These are phyloP conservation scores for Globisporangium rhizosaccharum DNA, from an alignment of 352 stramenopile species.

Conservation along the genomic window DNA sequence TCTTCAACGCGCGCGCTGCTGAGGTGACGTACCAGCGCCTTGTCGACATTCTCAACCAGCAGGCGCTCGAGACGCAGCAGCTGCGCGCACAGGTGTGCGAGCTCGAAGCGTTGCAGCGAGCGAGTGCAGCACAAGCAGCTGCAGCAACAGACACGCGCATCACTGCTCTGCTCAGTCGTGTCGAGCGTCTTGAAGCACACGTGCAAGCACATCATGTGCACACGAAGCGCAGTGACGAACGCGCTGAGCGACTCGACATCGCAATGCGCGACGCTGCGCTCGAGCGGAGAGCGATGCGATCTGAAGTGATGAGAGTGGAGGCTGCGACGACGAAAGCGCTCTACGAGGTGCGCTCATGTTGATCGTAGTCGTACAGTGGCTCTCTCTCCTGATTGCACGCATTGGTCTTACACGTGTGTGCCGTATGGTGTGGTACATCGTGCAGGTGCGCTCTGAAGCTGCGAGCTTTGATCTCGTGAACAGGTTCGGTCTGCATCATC, in stretches of 20 bases:
- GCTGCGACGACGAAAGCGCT: conserved; percentile 16
- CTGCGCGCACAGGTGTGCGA: neutral
- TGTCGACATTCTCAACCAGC: conserved; percentile 57
- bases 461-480: conserved; percentile 28
- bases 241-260: conserved; percentile 13
- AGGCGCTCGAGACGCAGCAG: conserved; percentile 16
- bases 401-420: neutral
- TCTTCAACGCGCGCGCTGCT: conserved; percentile 50
- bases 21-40: conserved; percentile 49
- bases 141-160: neutral
- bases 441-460: conserved; percentile 24
- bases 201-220: neutral
- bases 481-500: conserved; percentile 7
- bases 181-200: conserved; percentile 10
- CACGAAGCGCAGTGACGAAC: neutral
- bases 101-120: conserved; percentile 6
- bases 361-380: neutral
- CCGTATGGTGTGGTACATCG: neutral
- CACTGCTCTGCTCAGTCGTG: neutral
- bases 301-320: conserved; percentile 13
- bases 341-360: conserved; percentile 11
- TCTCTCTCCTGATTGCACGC: neutral
- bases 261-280: conserved; percentile 16
- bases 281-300: conserved; percentile 19
- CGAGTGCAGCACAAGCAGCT: conserved; percentile 7